Evolutionary conservation across 371 early-diverging fungal genomes (phyloP).

Genomic region (Aphelidium insulamus): DNA sequence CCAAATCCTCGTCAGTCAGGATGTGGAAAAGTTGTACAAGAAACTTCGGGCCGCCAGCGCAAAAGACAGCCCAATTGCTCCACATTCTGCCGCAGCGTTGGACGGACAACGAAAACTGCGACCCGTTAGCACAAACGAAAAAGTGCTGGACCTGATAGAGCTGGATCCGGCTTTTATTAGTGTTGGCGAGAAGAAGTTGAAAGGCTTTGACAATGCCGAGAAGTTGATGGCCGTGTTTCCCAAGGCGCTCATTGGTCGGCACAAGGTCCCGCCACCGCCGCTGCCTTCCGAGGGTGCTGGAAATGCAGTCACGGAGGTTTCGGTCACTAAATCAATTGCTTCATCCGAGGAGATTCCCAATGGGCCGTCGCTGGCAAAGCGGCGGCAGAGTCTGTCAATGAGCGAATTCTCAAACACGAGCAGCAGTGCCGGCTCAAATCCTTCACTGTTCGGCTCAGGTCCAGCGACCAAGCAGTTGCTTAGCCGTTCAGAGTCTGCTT

Average conservation of each 20-base stretch:
- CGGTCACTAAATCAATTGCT: no score
- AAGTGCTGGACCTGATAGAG: conserved; percentile 34
- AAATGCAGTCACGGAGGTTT: no score
- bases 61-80: conserved; percentile 2
- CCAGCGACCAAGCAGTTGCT: no score
- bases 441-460: no score
- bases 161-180: conserved; percentile 44
- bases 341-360: no score
- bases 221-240: conserved; percentile 50
- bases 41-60: conserved; percentile 12
- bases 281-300: no score
- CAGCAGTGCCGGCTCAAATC: no score
- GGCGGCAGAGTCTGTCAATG: no score
- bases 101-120: conserved; percentile 6
- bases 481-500: no score
- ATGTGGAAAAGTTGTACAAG: conserved; percentile 27
- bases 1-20: conserved; percentile 50
- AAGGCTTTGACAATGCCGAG: conserved; percentile 76
- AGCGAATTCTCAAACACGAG: no score
- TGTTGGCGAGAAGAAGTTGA: conserved; percentile 57
- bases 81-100: neutral
- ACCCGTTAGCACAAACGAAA: conserved; percentile 21
- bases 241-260: conserved; percentile 20
- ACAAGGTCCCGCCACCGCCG: no score
- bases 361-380: no score